Conservation (phyloP, 345 rosid genomes). For the Camelina hispida region DNA sequence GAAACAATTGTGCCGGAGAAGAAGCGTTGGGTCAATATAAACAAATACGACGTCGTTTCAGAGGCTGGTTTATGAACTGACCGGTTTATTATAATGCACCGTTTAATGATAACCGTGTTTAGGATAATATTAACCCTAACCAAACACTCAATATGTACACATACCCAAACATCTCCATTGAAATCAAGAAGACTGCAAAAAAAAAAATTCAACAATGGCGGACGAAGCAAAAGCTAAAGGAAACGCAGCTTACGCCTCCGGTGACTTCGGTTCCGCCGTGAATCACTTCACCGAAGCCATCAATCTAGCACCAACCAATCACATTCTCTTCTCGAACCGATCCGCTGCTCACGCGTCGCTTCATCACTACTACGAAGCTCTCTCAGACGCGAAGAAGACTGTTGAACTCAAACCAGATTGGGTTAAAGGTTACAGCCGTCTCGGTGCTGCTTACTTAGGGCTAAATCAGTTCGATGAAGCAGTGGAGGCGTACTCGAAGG, state of each 20-base stretch:
- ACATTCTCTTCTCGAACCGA: conserved; percentile 94
- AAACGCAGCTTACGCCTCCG: conserved; percentile 91
- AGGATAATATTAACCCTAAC: conserved; percentile 15
- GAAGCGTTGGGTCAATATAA: neutral
- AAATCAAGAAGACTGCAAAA: conserved; percentile 12
- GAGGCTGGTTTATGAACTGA: neutral
- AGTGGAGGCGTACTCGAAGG: conserved; percentile 67
- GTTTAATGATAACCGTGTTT: neutral
- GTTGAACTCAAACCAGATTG: conserved; percentile 94
- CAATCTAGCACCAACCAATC: conserved; percentile 71
- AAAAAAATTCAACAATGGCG: conserved; percentile 51
- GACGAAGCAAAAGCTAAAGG: conserved; percentile 90
- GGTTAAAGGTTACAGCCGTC: conserved; percentile 94
- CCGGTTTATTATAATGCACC: too few species aligned
- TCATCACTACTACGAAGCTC: conserved; percentile 64
- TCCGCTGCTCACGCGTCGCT: conserved; percentile 95
- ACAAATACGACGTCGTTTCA: neutral
- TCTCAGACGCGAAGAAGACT: conserved; percentile 83
- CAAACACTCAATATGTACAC: conserved; percentile 4
- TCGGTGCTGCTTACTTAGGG: conserved; percentile 89
- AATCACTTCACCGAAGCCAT: conserved; percentile 88
- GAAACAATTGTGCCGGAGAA: conserved; percentile 6
- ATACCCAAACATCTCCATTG: conserved; percentile 17
- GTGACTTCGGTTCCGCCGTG: conserved; percentile 74
- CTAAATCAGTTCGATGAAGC: conserved; percentile 66